phyloP scores from a whole-genome alignment of 129 eudicot genomes.

The Scalesia atractyloides region DNA sequence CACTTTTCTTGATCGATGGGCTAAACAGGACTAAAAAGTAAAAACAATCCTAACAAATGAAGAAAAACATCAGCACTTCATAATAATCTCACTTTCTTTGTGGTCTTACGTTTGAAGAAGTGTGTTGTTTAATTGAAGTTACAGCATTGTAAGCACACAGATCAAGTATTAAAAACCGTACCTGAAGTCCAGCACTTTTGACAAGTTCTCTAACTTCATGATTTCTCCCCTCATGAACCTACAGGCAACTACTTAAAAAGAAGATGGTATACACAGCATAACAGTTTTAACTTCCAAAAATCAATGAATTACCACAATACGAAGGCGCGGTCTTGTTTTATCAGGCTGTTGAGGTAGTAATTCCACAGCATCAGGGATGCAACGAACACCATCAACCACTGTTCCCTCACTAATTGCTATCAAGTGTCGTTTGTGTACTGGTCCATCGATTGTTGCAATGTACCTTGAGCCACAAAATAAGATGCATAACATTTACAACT shows the following conservation, averaged over 20 bases:
- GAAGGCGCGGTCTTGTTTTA: conserved; percentile 69
- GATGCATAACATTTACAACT: conserved; percentile 11
- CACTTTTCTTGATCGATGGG: conserved; percentile 4
- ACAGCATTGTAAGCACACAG: background rate
- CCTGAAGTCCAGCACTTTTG: conserved; percentile 97
- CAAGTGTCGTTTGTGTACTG: conserved; percentile 67
- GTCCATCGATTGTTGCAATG: conserved; percentile 81
- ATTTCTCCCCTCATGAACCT: conserved; percentile 98
- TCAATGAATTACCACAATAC: conserved; percentile 66
- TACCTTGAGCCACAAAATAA: conserved; percentile 57
- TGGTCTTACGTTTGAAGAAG: background rate
- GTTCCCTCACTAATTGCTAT: conserved; percentile 77
- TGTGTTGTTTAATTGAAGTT: background rate
- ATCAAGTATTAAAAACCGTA: conserved; percentile 31
- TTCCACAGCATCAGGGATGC: conserved; percentile 88
- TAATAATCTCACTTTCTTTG: background rate
- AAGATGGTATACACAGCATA: background rate
- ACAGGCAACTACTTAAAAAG: conserved; percentile 19
- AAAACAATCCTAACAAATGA: background rate
- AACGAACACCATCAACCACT: conserved; percentile 71
- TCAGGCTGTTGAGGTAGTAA: conserved; percentile 81
- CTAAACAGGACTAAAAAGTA: too few relatives aligned
- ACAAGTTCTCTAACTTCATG: conserved; percentile 99
- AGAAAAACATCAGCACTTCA: background rate
- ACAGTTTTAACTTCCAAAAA: background rate